These are phyloP conservation scores for Geotrichum carabidarum DNA, from an alignment of 1,139 yeast genomes.

Conservation along the genomic window DNA sequence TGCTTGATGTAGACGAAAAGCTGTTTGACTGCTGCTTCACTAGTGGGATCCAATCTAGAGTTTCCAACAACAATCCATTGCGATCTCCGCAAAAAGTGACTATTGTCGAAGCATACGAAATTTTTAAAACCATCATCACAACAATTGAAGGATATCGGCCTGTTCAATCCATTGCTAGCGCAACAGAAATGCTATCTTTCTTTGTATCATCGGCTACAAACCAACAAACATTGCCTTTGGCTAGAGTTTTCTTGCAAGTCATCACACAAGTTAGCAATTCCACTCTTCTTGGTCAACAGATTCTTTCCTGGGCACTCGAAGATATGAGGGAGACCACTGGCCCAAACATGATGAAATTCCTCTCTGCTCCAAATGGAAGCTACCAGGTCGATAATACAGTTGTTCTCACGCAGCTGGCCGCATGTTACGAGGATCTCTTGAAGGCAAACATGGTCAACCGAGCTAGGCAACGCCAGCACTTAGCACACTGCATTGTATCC, in stretches of 20 bases:
- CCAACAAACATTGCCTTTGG: conserved; percentile 26
- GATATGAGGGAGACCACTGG: conserved; percentile 35
- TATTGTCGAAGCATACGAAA: conserved; percentile 25
- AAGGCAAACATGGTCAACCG: conserved; percentile 49
- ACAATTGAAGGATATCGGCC: conserved; percentile 24
- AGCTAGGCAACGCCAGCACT: conserved; percentile 74
- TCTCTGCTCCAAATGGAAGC: conserved; percentile 6
- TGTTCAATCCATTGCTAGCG: conserved; percentile 25
- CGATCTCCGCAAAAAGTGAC: conserved; percentile 27
- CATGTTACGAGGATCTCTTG: conserved; percentile 9
- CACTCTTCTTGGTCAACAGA: conserved; percentile 24
- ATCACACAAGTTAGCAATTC: conserved; percentile 18
- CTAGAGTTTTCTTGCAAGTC: conserved; percentile 32
- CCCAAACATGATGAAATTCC: conserved; percentile 10
- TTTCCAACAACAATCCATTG: conserved; percentile 31
- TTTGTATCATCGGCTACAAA: conserved; percentile 23
- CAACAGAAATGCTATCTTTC: conserved; percentile 28
- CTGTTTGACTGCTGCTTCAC: conserved; percentile 22
- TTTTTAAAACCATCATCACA: conserved; percentile 23
- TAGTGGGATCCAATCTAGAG: conserved; percentile 31
- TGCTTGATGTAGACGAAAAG: neutral
- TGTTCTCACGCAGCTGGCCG: conserved; percentile 5
- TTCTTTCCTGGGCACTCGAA: conserved; percentile 31
- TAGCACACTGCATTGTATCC: conserved; percentile 50
- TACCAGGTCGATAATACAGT: conserved; percentile 5